Percentiles rank a stretch among this genome's conserved stretches.
Evolutionary conservation across 768 basidiomycete species (phyloP).

Genomic region (Grammothele lineata): DNA sequence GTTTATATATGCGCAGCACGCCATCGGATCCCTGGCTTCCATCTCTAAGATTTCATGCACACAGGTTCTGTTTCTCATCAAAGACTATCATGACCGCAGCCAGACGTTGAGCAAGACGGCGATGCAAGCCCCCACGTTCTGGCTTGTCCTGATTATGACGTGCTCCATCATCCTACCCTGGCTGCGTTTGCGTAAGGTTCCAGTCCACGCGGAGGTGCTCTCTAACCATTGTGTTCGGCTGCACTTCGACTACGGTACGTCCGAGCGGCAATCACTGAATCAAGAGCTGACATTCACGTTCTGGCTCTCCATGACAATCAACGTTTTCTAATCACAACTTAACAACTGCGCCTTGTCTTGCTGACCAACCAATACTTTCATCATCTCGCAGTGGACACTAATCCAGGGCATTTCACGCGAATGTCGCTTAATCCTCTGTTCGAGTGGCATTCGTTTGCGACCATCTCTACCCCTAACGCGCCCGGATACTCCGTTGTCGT

Average conservation of each 20-base stretch:
- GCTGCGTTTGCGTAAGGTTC: conserved; percentile 48
- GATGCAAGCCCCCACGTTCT: conserved; percentile 42
- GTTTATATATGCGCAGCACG: too few relatives aligned
- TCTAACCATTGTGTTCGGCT: conserved; percentile 52
- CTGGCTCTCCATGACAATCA: too few relatives aligned
- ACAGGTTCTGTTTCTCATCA: conserved; percentile 45
- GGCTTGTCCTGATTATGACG: conserved; percentile 49
- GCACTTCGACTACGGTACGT: conserved; percentile 52
- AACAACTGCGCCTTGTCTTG: too few relatives aligned
- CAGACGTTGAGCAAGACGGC: conserved; percentile 38
- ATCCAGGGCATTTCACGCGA: conserved; percentile 29
- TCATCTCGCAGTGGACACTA: conserved; percentile 22
- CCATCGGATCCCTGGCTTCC: too few relatives aligned
- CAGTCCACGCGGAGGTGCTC: conserved; percentile 44
- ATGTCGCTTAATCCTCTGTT: conserved; percentile 38
- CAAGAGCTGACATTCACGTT: too few relatives aligned
- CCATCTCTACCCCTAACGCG: conserved; percentile 35
- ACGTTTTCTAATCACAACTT: too few relatives aligned
- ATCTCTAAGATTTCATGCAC: too few relatives aligned
- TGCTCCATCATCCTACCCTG: conserved; percentile 52
- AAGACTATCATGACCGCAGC: conserved; percentile 39
- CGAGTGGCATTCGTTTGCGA: conserved; percentile 56
- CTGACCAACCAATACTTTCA: too few relatives aligned
- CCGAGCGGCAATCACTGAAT: too few relatives aligned
- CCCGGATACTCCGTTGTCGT: conserved; percentile 22